Conservation (phyloP, 2,329 filamentous ascomycete genomes). For the Ilyonectria destructans region DNA sequence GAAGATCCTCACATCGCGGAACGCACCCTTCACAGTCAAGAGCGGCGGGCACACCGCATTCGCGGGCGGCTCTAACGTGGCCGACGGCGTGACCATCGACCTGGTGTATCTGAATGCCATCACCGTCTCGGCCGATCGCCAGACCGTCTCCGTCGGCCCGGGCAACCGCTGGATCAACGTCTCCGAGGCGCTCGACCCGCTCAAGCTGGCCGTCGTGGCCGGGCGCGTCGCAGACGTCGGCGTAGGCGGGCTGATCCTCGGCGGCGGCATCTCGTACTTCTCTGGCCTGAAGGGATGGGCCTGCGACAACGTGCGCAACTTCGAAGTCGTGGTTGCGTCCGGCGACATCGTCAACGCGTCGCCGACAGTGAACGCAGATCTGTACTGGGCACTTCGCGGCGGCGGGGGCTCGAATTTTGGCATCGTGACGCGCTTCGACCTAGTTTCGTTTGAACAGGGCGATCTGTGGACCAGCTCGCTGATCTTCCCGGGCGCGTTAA, state of each 20-base stretch:
- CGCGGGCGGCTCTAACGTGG: constrained; percentile 60
- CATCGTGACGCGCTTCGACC: constrained; percentile 49
- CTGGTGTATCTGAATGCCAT: constrained; percentile 56
- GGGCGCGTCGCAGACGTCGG: constrained; percentile 48
- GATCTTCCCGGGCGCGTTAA: constrained; percentile 35
- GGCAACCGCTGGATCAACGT: constrained; percentile 34
- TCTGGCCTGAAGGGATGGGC: constrained; percentile 60
- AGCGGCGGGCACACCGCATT: constrained; percentile 68
- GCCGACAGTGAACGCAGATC: constrained; percentile 5
- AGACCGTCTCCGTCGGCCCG: constrained; percentile 29
- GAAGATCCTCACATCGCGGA: neutral
- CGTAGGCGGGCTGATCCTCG: constrained; percentile 52
- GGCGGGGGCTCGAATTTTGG: constrained; percentile 33
- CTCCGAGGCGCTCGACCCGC: constrained; percentile 23
- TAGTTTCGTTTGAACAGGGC: constrained; percentile 49
- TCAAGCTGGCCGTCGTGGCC: constrained; percentile 23
- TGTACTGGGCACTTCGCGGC: constrained; percentile 34
- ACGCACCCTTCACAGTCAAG: constrained; percentile 62
- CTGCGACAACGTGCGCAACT: constrained; percentile 63
- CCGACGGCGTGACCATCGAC: constrained; percentile 60
- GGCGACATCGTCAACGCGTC: constrained; percentile 58
- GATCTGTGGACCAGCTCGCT: constrained; percentile 50
- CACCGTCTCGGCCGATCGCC: constrained; percentile 20
- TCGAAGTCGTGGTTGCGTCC: constrained; percentile 64
- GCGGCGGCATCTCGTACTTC: constrained; percentile 61